Evolutionary conservation across 2,329 filamentous ascomycete species (phyloP).

Genomic region (Scedosporium dehoogii): DNA sequence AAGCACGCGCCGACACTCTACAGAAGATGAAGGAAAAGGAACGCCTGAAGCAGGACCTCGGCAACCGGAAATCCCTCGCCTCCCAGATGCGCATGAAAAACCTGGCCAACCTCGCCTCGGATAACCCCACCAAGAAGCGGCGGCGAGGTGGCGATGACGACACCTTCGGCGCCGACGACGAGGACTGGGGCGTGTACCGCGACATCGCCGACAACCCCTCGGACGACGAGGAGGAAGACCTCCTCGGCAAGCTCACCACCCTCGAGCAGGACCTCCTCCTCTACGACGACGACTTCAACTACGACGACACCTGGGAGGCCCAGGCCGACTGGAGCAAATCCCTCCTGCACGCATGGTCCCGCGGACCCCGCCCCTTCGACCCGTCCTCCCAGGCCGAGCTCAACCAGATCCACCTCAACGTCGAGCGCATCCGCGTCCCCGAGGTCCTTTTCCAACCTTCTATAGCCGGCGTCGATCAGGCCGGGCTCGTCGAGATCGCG

Average conservation of each 20-base stretch:
- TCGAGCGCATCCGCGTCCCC: constrained; percentile 88
- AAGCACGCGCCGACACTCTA: constrained; percentile 59
- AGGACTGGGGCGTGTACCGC: constrained; percentile 95
- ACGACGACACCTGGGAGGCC: constrained; percentile 84
- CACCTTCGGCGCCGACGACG: constrained; percentile 92
- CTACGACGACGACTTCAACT: constrained; percentile 81
- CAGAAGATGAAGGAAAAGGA: constrained; percentile 90
- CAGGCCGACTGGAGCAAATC: constrained; percentile 94
- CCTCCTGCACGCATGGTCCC: constrained; percentile 79
- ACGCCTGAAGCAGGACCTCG: constrained; percentile 83
- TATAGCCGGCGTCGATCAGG: constrained; percentile 87
- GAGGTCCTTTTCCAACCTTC: constrained; percentile 89
- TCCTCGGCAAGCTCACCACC: constrained; percentile 59
- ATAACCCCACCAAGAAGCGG: constrained; percentile 75
- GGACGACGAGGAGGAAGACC: constrained; percentile 84
- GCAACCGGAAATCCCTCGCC: constrained; percentile 92
- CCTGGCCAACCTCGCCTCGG: constrained; percentile 89
- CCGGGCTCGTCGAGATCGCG: constrained; percentile 84
- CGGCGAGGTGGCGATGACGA: constrained; percentile 86
- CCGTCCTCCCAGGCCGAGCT: constrained; percentile 66
- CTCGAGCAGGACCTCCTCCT: constrained; percentile 79
- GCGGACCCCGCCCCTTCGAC: constrained; percentile 81
- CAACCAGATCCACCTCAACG: constrained; percentile 88
- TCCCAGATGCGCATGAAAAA: constrained; percentile 98
- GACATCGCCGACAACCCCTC: constrained; percentile 76